Evolutionary conservation across 106 monocot species (phyloP), one percentile per base, ranked within the genome.

Genomic region (Iris macrosiphon): DNA sequence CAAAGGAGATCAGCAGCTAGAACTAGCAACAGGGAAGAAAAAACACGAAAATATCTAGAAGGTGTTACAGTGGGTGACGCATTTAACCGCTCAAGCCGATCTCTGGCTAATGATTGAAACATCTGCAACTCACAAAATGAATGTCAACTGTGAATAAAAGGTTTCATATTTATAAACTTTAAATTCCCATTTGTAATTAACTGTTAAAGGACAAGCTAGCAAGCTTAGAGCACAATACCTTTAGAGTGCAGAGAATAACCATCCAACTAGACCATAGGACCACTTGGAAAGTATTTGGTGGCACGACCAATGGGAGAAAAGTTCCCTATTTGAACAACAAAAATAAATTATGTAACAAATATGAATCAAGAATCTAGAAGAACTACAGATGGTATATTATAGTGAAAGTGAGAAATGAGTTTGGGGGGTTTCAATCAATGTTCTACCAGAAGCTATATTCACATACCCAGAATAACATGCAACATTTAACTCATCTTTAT

Each of bases 71-170:
- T 69, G 20, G 96, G 96, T 7, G 96, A 90, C 60, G 96, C 82
- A 87, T 98, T 98, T 61, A 98, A 60, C 26, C 72, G 76, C 63
- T 98, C 96, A 49, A 98, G 83, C 40, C 90, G 76, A 56, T 98
- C 96, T 80, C 71, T 87, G 3, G 96, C 96, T 61, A 91, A 63
- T 40, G 87, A 81, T 47, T 80, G 83, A 67, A 98, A 91, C 75
- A 98, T 78, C 96, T 98, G 70, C n/a, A 33, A 23, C 73, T 59
- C 33, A 55, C 16, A 73, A 42, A 50, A 6, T 40, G 40, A 66
- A 56, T 17, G 28, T 19, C 8, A 13, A 38, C 17, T 49, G 32
- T 18, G 25, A 24, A 28, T 49, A 38, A 40, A 35, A 37, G 31
- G 3, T 16, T 14, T 23, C 26, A 25, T 40, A 20, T 15, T 40